Percentiles rank a stretch among this genome's conserved stretches.
phyloP scores from a whole-genome alignment of 805 yeast genomes.

The Wickerhamiella allomyrinae region DNA sequence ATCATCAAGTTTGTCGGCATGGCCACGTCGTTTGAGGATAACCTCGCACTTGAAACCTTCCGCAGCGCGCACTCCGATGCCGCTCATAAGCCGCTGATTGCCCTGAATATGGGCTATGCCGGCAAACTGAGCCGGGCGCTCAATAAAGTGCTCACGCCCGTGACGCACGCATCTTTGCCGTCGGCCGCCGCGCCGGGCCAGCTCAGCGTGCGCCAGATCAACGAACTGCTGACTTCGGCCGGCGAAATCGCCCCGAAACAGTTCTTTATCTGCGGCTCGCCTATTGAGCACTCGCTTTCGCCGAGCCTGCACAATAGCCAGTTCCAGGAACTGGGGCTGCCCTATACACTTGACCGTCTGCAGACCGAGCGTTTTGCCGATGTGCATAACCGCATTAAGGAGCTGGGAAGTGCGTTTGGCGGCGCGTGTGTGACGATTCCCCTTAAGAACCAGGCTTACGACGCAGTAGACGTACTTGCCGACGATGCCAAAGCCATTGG shows the following conservation, averaged over 20 bases:
- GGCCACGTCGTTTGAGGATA: constrained; percentile 53
- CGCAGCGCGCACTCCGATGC: constrained; percentile 35
- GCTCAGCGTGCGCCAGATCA: constrained; percentile 50
- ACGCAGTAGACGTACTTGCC: constrained; percentile 47
- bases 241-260: constrained; percentile 49
- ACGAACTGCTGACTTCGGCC: constrained; percentile 38
- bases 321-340: constrained; percentile 60
- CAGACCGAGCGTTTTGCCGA: constrained; percentile 52
- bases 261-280: constrained; percentile 67
- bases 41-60: constrained; percentile 56
- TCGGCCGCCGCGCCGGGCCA: constrained; percentile 71
- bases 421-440: constrained; percentile 97
- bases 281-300: constrained; percentile 76
- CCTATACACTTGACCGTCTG: constrained; percentile 50
- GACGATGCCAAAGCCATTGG: constrained; percentile 77
- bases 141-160: constrained; percentile 68
- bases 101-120: constrained; percentile 61
- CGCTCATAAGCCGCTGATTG: constrained; percentile 47
- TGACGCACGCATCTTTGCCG: constrained; percentile 57
- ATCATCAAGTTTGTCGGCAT: constrained; percentile 71
- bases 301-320: constrained; percentile 78
- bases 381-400: constrained; percentile 40
- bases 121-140: constrained; percentile 74
- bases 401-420: constrained; percentile 43
- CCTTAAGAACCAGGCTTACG: constrained; percentile 65